Conservation (phyloP, 2,329 filamentous ascomycete species). For the Aspergillus sp. region DNA sequence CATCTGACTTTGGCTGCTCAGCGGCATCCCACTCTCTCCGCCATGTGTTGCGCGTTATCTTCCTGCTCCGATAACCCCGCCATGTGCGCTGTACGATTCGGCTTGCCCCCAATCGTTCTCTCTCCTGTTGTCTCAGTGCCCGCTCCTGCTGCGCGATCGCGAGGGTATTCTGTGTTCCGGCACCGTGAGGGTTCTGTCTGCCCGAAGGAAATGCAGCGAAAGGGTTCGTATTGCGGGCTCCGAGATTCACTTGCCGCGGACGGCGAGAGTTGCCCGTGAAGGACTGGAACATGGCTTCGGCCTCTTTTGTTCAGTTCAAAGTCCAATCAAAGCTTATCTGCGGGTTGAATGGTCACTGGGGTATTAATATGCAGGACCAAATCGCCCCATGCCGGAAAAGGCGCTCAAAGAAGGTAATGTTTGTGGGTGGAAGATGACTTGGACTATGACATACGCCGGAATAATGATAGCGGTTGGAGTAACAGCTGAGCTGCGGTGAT, state of each 20-base stretch:
- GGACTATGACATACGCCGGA: slow-evolving; percentile 21
- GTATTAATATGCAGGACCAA: slow-evolving; percentile 10
- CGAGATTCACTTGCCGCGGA: slow-evolving; percentile 88
- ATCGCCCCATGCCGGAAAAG: slow-evolving; percentile 19
- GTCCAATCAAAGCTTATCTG: slow-evolving; percentile 2
- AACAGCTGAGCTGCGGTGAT: slow-evolving; percentile 6
- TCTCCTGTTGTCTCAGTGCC: slow-evolving; percentile 71
- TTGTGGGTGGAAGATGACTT: slow-evolving; percentile 9
- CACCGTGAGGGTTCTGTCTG: slow-evolving; percentile 52
- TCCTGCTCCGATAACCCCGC: slow-evolving; percentile 69
- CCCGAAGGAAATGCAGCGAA: slow-evolving; percentile 60
- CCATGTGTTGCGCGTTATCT: slow-evolving; percentile 52
- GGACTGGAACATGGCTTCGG: slow-evolving; percentile 70
- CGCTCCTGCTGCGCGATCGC: slow-evolving; percentile 85
- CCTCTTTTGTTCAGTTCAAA: neutral
- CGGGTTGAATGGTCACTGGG: slow-evolving; percentile 5
- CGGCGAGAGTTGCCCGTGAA: slow-evolving; percentile 86
- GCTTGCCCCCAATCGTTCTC: slow-evolving; percentile 69
- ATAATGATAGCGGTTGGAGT: too few relatives aligned
- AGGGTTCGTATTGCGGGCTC: slow-evolving; percentile 75
- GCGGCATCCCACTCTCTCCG: slow-evolving; percentile 60
- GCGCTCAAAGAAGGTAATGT: slow-evolving; percentile 13
- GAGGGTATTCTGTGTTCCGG: slow-evolving; percentile 70
- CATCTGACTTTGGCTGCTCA: slow-evolving; percentile 40
- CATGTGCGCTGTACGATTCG: slow-evolving; percentile 73